A percentile compares a stretch with the other conserved stretches of the same genome.
Evolutionary conservation across 2,329 filamentous ascomycete species (phyloP).

Genomic region (Alternaria infectoria): DNA sequence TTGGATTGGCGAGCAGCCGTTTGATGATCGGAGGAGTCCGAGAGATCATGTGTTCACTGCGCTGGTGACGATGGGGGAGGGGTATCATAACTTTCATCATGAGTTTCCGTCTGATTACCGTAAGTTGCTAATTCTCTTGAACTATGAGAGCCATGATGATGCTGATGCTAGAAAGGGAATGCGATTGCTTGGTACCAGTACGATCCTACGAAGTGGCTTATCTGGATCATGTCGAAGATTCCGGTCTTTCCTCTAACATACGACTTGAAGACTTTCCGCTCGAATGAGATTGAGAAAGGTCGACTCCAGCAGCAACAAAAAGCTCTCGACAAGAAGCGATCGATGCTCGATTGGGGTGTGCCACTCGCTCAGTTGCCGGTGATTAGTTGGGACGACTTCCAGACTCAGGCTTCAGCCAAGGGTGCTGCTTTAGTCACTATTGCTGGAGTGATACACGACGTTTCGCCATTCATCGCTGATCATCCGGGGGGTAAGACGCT

Average conservation of each 20-base stretch:
- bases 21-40: conserved; percentile 47
- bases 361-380: conserved; percentile 47
- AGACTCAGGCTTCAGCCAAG: conserved; percentile 34
- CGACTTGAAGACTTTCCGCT: conserved; percentile 47
- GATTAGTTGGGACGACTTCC: conserved; percentile 49
- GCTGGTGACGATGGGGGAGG: conserved; percentile 49
- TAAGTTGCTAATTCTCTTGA: neutral
- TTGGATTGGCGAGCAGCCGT: conserved; percentile 55
- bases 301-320: conserved; percentile 50
- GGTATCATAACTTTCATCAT: conserved; percentile 52
- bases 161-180: conserved; percentile 31
- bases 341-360: conserved; percentile 47
- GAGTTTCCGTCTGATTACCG: conserved; percentile 46
- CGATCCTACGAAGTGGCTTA: conserved; percentile 51
- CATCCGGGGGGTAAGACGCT: conserved; percentile 49
- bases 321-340: conserved; percentile 45
- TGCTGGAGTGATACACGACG: conserved; percentile 49
- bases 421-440: conserved; percentile 43
- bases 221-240: conserved; percentile 40
- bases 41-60: conserved; percentile 50
- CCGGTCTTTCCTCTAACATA: conserved; percentile 42
- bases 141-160: fast-evolving
- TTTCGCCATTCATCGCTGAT: conserved; percentile 44
- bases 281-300: conserved; percentile 49
- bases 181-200: conserved; percentile 49